phyloP scores from a whole-genome alignment of 768 basidiomycete genomes.

The Tricholoma sp. region DNA sequence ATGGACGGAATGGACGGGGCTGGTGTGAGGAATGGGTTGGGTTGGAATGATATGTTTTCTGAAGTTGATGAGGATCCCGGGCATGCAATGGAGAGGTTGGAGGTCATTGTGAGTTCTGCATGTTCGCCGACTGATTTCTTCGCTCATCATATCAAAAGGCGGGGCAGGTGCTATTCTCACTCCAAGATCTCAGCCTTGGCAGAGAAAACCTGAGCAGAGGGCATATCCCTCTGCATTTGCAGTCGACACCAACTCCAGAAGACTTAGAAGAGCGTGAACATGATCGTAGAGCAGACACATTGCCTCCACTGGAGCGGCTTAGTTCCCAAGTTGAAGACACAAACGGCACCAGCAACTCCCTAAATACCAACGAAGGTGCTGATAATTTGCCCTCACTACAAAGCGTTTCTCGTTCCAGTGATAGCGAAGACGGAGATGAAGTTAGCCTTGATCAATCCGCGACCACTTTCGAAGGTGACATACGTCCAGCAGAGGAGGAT shows the following conservation, averaged over 20 bases:
- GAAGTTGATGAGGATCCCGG: conserved; percentile 11
- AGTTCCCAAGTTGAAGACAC: neutral
- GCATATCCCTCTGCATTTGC: conserved; percentile 5
- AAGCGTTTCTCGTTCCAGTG: conserved; percentile 30
- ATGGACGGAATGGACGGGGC: conserved; percentile 4
- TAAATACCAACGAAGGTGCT: conserved; percentile 13
- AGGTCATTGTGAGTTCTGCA: conserved; percentile 22
- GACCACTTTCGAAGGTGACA: neutral
- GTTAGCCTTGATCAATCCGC: neutral
- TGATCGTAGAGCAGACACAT: conserved; percentile 1
- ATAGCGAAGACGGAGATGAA: conserved; percentile 19
- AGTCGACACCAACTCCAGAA: conserved; percentile 2
- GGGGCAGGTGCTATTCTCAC: conserved; percentile 28
- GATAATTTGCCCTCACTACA: conserved; percentile 34
- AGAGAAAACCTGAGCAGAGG: neutral
- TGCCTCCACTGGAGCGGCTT: conserved; percentile 3
- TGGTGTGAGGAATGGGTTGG: conserved; percentile 8
- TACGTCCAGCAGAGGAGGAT: neutral
- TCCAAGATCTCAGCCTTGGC: conserved; percentile 1
- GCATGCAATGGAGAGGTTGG: conserved; percentile 23
- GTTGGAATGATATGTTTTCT: conserved; percentile 12
- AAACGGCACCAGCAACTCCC: neutral
- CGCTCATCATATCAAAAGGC: conserved; percentile 18
- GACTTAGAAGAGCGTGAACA: neutral
- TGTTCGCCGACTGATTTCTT: neutral